Evolutionary conservation across 2,329 filamentous ascomycete genomes (phyloP), one percentile per base, ranked within the genome.

Genomic region (Aquanectria penicillioides): DNA sequence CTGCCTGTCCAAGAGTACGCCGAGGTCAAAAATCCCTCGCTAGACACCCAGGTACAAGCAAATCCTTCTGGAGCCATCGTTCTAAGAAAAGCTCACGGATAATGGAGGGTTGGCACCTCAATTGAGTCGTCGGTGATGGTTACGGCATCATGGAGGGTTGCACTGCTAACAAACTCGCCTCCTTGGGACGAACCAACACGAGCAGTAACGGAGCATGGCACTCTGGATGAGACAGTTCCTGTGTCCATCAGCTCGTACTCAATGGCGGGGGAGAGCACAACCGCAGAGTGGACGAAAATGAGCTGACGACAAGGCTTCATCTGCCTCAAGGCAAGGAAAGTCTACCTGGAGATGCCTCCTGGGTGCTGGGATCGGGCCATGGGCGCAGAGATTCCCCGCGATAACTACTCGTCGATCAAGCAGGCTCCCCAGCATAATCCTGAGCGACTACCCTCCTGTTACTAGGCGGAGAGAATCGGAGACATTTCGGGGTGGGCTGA

Each of bases 391-490:
- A 41, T 57, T 46, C 54, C 47, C 47, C 54, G 47, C 47, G 54
- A 57, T 57, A 31, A 47, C 47, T 34, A 44, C 31, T 37, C 33
- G 47, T 40, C 47, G 54, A 57, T 57, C 47, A 40, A 50, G 31
- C 47, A 51, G 33, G 50, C 44, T 31, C 57, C 49, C 54, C 50
- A 51, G 47, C 48, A 54, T 48, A 22, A 29, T 55, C 38, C 55
- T 46, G 44, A 13, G 33, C 23, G 15, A 15, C 33, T 22, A 26
- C 41, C 41, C 31, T 53, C 40, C 50, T 46, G 40, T 46, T 18
- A 58, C 47, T 31, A 49, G 54, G 41, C 60, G 65, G 67, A 68
- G 59, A 66, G 59, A 68, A 15, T 69, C 67, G 67, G 65, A 66
- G 57, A 50, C 63, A 51, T 46, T 37, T 62, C 58, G 48, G 53